Percentiles rank a stretch among this genome's conserved stretches.
phyloP scores from a whole-genome alignment of 805 yeast species.

The Candida sithepensis region DNA sequence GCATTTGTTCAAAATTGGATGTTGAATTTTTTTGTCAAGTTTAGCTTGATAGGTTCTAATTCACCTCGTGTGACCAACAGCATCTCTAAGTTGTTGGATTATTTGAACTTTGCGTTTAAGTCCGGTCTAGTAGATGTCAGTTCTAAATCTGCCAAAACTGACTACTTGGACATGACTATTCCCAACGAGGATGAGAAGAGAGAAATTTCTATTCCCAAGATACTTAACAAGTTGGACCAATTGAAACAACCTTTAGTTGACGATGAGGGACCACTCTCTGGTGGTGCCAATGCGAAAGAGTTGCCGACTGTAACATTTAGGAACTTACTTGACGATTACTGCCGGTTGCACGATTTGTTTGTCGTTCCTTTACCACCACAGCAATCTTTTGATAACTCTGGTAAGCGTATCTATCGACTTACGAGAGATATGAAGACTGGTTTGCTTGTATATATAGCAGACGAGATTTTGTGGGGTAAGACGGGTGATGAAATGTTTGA shows the following conservation, averaged over 20 bases:
- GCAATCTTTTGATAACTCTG: constrained; percentile 26
- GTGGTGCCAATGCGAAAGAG: background rate
- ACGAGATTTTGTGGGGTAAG: constrained; percentile 54
- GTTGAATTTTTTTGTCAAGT: constrained; percentile 1
- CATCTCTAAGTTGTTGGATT: background rate
- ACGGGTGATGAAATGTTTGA: constrained; percentile 29
- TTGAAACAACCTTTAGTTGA: background rate
- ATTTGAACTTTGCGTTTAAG: background rate
- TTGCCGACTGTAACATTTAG: constrained; percentile 42
- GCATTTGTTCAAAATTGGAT: constrained; percentile 9
- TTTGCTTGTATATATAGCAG: constrained; percentile 47
- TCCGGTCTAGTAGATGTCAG: background rate
- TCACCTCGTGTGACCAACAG: background rate
- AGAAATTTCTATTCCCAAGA: background rate
- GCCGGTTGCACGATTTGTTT: constrained; percentile 46
- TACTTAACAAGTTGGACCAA: background rate
- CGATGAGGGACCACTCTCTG: background rate
- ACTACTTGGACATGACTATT: background rate
- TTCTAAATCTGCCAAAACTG: background rate
- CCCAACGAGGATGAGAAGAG: background rate
- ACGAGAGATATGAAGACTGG: constrained; percentile 33
- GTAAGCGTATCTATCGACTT: constrained; percentile 43
- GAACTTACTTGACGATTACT: constrained; percentile 63
- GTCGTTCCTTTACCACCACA: constrained; percentile 34
- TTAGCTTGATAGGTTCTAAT: background rate